phyloP scores from a whole-genome alignment of 805 yeast genomes.

The Starmerella stellata region DNA sequence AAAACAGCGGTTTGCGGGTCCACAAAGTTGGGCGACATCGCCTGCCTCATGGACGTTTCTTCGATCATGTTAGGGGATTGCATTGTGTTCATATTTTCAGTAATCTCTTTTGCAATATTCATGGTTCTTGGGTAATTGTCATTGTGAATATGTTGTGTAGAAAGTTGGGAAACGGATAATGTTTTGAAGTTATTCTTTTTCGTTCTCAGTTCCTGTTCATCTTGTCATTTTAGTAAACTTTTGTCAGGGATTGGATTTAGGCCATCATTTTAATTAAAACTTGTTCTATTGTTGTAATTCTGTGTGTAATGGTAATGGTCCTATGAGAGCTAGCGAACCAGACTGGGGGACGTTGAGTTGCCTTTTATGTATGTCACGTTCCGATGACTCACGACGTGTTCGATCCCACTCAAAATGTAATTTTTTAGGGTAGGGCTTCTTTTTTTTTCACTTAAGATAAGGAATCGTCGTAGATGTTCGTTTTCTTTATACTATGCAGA shows the following conservation, averaged over 20 bases:
- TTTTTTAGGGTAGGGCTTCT: background rate
- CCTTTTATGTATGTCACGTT: background rate
- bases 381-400: background rate
- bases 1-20: slow-evolving; percentile 15
- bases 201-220: background rate
- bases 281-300: background rate
- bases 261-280: background rate
- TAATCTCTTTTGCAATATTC: background rate
- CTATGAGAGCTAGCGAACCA: background rate
- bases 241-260: background rate
- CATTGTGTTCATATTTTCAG: background rate
- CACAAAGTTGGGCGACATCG: slow-evolving; percentile 12
- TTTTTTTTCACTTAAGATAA: background rate
- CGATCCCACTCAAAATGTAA: background rate
- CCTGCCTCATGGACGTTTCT: slow-evolving; percentile 2
- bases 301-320: background rate
- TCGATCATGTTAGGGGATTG: slow-evolving; percentile 1
- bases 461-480: background rate
- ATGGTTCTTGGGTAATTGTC: background rate
- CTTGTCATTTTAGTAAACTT: background rate
- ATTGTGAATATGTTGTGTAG: background rate
- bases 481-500: too few species aligned
- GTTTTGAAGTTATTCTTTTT: too few species aligned
- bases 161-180: background rate
- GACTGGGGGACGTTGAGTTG: background rate